Evolutionary conservation across 108 stramenopile genomes (phyloP).

Genomic region (Skeletonema potamos): DNA sequence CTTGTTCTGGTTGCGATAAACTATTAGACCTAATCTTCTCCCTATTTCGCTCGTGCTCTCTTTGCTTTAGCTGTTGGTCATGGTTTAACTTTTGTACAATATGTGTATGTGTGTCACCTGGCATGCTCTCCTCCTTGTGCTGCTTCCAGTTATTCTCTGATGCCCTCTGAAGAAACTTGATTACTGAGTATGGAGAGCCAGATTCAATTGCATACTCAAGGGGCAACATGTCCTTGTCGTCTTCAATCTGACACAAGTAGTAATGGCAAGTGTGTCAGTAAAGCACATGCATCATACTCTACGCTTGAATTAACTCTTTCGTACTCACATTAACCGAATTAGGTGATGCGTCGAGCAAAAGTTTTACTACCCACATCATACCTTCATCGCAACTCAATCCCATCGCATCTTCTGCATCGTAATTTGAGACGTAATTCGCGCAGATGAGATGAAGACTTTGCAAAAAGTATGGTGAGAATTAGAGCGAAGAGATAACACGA

Average conservation of each 20-base stretch:
- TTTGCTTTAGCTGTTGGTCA: conserved; percentile 14
- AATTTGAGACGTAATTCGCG: conserved; percentile 1
- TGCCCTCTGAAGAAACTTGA: conserved; percentile 14
- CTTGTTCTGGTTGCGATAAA: not conserved
- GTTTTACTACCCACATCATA: not conserved
- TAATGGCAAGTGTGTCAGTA: not conserved
- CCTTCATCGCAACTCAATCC: conserved; percentile 7
- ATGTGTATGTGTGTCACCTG: not conserved
- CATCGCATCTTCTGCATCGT: not conserved
- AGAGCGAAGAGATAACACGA: too few relatives aligned
- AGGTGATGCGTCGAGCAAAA: conserved; percentile 9
- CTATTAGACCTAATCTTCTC: not conserved
- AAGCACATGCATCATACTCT: not conserved
- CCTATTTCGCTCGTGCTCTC: conserved; percentile 1
- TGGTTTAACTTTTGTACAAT: conserved; percentile 2
- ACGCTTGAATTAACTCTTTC: not conserved
- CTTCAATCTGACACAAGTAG: not conserved
- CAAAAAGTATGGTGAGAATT: too few relatives aligned
- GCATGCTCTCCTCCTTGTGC: not conserved
- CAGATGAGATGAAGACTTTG: conserved; percentile 25
- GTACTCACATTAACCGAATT: conserved; percentile 8
- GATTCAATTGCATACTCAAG: conserved; percentile 19
- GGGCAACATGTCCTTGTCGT: conserved; percentile 8
- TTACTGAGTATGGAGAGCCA: conserved; percentile 1
- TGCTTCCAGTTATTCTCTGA: conserved; percentile 8